These are phyloP conservation scores for Fremontodendron californicum DNA, from an alignment of 345 rosid species.

Conservation along the genomic window DNA sequence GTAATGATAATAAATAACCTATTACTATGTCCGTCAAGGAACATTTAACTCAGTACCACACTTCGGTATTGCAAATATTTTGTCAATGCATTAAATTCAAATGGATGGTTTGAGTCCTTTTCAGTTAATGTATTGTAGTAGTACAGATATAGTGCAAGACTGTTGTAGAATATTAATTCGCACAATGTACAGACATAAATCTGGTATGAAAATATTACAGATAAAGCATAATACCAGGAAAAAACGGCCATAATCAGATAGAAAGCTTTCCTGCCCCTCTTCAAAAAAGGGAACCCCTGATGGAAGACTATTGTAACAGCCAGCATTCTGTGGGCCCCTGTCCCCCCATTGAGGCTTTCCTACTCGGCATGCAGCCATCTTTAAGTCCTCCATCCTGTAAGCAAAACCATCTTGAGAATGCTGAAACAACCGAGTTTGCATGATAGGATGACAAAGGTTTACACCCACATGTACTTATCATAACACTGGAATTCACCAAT, in stretches of 20 bases:
- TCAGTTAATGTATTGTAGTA: background rate
- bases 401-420: conserved; percentile 19
- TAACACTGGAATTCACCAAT: conserved; percentile 75
- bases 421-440: conserved; percentile 1
- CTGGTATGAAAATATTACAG: background rate
- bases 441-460: background rate
- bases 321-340: conserved; percentile 53
- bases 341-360: conserved; percentile 65
- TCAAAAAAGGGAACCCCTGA: conserved; percentile 56
- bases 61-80: background rate
- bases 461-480: conserved; percentile 65
- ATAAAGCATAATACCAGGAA: conserved; percentile 43
- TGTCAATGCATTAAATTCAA: background rate
- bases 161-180: background rate
- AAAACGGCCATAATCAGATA: conserved; percentile 64
- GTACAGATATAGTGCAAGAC: background rate
- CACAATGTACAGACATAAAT: background rate
- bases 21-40: background rate
- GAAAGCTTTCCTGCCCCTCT: conserved; percentile 62
- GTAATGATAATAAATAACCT: background rate
- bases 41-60: background rate
- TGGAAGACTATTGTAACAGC: conserved; percentile 62
- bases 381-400: conserved; percentile 65
- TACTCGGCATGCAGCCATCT: conserved; percentile 55
- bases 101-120: background rate